Percentiles rank a stretch among this genome's conserved stretches.
Conservation (phyloP, 2,329 filamentous ascomycete genomes). For the Venturia nashicola region DNA sequence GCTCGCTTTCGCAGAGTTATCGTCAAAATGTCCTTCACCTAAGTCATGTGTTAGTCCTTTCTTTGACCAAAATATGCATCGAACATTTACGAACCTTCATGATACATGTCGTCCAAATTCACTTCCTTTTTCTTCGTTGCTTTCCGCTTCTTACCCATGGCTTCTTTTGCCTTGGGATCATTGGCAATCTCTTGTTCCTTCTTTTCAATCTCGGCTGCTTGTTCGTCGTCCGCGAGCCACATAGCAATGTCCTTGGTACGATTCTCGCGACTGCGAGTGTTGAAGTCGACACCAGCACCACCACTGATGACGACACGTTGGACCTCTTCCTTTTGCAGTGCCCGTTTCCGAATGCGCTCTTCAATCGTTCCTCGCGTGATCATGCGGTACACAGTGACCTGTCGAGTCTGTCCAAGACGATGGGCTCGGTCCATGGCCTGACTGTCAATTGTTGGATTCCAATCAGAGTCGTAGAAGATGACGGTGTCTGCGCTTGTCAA, state of each 20-base stretch:
- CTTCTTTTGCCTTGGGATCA: slow-evolving; percentile 52
- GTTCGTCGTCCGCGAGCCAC: slow-evolving; percentile 96
- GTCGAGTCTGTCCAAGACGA: slow-evolving; percentile 10
- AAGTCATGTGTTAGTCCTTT: slow-evolving; percentile 15
- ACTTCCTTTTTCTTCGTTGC: slow-evolving; percentile 50
- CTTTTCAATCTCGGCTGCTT: slow-evolving; percentile 85
- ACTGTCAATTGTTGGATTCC: slow-evolving; percentile 11
- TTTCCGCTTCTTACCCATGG: slow-evolving; percentile 37
- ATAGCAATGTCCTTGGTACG: slow-evolving; percentile 96
- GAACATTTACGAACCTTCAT: slow-evolving; percentile 53
- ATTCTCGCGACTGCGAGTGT: slow-evolving; percentile 80
- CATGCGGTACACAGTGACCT: slow-evolving; percentile 10
- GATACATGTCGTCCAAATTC: slow-evolving; percentile 91
- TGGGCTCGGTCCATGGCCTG: slow-evolving; percentile 11
- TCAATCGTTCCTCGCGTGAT: slow-evolving; percentile 9
- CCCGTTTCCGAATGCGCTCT: slow-evolving; percentile 92
- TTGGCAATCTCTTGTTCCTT: slow-evolving; percentile 61
- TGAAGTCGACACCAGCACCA: slow-evolving; percentile 85
- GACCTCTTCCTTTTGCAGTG: slow-evolving; percentile 96
- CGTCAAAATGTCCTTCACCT: slow-evolving; percentile 97
- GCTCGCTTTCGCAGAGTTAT: slow-evolving; percentile 66
- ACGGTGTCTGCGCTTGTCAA: slow-evolving; percentile 92
- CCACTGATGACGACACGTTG: slow-evolving; percentile 94
- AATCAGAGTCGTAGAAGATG: slow-evolving; percentile 94
- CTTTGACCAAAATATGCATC: not conserved